These are phyloP conservation scores for Hypoxylon sp. DNA, from an alignment of 2,329 filamentous ascomycete species.

Conservation along the genomic window DNA sequence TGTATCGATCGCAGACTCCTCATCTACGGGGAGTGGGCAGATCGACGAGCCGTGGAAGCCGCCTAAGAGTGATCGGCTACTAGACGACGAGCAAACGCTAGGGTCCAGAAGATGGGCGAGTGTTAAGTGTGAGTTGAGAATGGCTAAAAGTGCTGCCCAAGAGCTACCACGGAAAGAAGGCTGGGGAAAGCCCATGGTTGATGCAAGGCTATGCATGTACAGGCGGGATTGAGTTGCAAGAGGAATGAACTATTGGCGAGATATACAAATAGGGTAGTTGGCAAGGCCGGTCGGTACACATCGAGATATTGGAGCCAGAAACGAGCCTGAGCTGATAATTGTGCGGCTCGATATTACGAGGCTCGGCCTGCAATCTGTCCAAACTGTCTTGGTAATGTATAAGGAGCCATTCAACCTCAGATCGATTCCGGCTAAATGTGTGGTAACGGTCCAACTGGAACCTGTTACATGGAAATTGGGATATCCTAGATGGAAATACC, in stretches of 20 bases:
- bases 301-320: not conserved
- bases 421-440: slow-evolving; percentile 34
- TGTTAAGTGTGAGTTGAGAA: not conserved
- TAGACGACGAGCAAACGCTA: slow-evolving; percentile 12
- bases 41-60: not conserved
- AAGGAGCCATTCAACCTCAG: no score
- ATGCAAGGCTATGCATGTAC: not conserved
- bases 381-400: slow-evolving; percentile 22
- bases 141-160: slow-evolving; percentile 4
- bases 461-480: not conserved
- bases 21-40: slow-evolving; percentile 36
- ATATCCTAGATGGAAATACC: not conserved
- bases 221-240: not conserved
- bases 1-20: slow-evolving; percentile 30
- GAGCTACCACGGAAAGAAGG: not conserved
- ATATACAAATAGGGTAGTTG: not conserved
- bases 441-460: not conserved
- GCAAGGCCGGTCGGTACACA: not conserved
- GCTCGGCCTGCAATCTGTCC: slow-evolving; percentile 33
- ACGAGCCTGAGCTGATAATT: not conserved
- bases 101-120: slow-evolving; percentile 11
- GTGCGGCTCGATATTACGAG: not conserved
- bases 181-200: slow-evolving; percentile 1
- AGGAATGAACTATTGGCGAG: not conserved
- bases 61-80: not conserved